These are phyloP conservation scores for Didymella glomerata DNA, from an alignment of 2,329 filamentous ascomycete genomes.

Conservation along the genomic window DNA sequence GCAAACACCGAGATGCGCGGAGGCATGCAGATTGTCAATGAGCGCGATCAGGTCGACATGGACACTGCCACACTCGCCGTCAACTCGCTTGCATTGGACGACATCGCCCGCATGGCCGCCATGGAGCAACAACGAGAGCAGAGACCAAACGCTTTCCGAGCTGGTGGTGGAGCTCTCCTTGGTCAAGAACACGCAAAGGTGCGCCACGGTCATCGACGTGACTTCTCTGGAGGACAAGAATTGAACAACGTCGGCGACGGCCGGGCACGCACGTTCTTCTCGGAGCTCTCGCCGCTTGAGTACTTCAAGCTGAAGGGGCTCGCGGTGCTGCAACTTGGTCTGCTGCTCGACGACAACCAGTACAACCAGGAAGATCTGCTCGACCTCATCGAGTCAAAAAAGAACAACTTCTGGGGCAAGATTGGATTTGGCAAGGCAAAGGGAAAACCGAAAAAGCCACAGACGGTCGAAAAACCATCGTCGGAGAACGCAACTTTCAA, in stretches of 20 bases:
- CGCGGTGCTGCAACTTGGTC: conserved; percentile 93
- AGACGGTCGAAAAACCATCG: conserved; percentile 45
- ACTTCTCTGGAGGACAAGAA: conserved; percentile 66
- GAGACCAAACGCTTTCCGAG: conserved; percentile 79
- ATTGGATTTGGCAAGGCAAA: conserved; percentile 94
- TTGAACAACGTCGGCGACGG: conserved; percentile 61
- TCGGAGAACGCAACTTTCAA: conserved; percentile 84
- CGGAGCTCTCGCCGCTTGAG: conserved; percentile 91
- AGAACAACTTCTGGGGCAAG: conserved; percentile 97
- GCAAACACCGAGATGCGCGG: conserved; percentile 66
- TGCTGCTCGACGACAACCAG: conserved; percentile 85
- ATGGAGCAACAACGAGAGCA: conserved; percentile 95
- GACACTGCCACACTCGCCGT: conserved; percentile 87
- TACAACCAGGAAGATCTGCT: conserved; percentile 95
- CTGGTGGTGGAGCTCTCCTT: conserved; percentile 74
- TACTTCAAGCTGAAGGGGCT: conserved; percentile 98
- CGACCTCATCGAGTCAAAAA: conserved; percentile 89
- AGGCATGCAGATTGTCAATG: conserved; percentile 81
- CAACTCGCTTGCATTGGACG: conserved; percentile 91
- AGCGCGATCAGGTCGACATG: conserved; percentile 74
- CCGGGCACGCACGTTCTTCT: conserved; percentile 84
- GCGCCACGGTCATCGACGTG: conserved; percentile 73
- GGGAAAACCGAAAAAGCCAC: conserved; percentile 78
- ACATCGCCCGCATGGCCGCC: conserved; percentile 94
- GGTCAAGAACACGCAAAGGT: conserved; percentile 70